Evolutionary conservation across 2,329 filamentous ascomycete species (phyloP), one percentile per base, ranked within the genome.

Genomic region (Neofusicoccum sp.): DNA sequence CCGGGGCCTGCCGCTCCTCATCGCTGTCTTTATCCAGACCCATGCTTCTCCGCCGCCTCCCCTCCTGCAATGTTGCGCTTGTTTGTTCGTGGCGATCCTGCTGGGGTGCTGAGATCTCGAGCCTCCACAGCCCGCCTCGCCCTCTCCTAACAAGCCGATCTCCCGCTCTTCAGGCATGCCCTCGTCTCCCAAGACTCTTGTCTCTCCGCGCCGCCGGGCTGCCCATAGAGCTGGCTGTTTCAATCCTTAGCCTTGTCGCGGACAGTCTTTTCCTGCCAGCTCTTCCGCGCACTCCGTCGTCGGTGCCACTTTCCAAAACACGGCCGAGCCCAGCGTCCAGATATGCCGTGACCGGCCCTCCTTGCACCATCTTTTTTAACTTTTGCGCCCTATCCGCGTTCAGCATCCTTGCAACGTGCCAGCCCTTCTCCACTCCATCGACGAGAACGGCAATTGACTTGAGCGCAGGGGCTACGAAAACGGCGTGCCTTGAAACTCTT

Each of bases 391-490:
- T 45, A 45, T 36, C 52, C 52, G 52, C 52, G 29, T 44, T 31
- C 28, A 56, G 52, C 52, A 56, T 56, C 52, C 37, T 9, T 56
- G 39, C 52, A 11, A 14, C 22, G 12, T 14, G 50, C 37, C 16
- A 28, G 8, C 45, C 12, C 2, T 33, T 56, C 12, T 8, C 37
- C 22, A 29, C 39, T 22, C 37, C 36, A 14, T 11, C 22, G 29
- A 33, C 52, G 28, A 33, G 29, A 34, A 8, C 1, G 39, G 54
- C 41, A 58, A 36, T 8, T 31, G 16, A n/a, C 39, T 36, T 33
- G 54, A 7, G 16, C 36, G 36, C 54, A 58, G 54, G 41, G 31
- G n/a, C 54, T 58, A 45, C 54, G 16, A 58, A 58, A 58, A 45
- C 54, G 54, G 37, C 54, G 41, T 45, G 41, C 54, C 39, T 37